phyloP scores from a whole-genome alignment of 1,139 yeast genomes.

The Candida tunisiensis region DNA sequence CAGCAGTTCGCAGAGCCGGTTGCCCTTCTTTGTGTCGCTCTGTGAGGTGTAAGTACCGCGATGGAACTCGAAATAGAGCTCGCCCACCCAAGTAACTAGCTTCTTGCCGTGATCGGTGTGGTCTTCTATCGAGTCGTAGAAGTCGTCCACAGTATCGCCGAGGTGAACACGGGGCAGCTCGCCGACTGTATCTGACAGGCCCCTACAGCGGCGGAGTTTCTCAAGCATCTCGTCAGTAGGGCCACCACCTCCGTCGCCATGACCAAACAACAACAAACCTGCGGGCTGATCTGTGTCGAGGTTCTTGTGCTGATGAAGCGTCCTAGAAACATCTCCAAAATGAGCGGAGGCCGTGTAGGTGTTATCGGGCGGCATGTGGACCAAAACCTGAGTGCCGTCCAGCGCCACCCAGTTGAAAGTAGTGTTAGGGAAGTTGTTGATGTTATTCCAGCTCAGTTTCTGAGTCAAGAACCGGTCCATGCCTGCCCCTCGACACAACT shows the following conservation, averaged over 20 bases:
- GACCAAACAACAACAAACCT: slow-evolving; percentile 71
- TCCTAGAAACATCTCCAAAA: slow-evolving; percentile 79
- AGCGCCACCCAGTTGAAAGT: slow-evolving; percentile 93
- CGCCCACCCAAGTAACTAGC: slow-evolving; percentile 85
- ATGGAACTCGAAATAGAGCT: slow-evolving; percentile 85
- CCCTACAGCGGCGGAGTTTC: slow-evolving; percentile 79
- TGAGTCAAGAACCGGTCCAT: slow-evolving; percentile 80
- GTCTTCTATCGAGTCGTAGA: slow-evolving; percentile 48
- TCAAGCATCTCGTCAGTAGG: slow-evolving; percentile 90
- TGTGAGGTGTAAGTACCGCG: slow-evolving; percentile 95
- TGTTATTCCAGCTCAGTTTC: slow-evolving; percentile 90
- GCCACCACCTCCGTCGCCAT: slow-evolving; percentile 99
- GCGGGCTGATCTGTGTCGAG: slow-evolving; percentile 54
- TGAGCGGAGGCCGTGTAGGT: slow-evolving; percentile 89
- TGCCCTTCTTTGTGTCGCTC: slow-evolving; percentile 65
- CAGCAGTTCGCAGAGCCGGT: slow-evolving; percentile 62
- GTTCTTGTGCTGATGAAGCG: slow-evolving; percentile 69
- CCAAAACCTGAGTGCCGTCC: slow-evolving; percentile 83
- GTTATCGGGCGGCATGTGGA: slow-evolving; percentile 96
- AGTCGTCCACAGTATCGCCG: slow-evolving; percentile 65
- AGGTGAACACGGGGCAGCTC: slow-evolving; percentile 63
- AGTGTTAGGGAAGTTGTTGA: slow-evolving; percentile 73
- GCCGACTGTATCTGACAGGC: slow-evolving; percentile 66
- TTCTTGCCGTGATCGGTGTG: slow-evolving; percentile 47
- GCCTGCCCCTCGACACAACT: slow-evolving; percentile 71